phyloP scores from a whole-genome alignment of 495 filamentous ascomycete genomes.

The Penicillium dipodomyicola region DNA sequence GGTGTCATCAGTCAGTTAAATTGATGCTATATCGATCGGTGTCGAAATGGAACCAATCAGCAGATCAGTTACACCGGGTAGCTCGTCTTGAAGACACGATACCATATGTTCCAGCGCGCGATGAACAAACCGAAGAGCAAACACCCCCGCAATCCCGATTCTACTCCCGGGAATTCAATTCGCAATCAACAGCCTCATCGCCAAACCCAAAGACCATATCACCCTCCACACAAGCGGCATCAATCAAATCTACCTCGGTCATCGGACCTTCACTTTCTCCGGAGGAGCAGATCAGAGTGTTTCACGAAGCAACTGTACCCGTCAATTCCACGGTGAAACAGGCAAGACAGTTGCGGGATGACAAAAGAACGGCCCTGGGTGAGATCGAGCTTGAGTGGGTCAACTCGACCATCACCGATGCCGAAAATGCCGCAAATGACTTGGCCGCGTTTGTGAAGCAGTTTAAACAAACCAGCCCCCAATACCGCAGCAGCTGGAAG shows the following conservation, averaged over 20 bases:
- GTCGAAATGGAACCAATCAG: constrained; percentile 4
- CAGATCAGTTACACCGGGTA: constrained; percentile 4
- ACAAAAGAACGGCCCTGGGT: not conserved
- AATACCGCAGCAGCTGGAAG: not conserved
- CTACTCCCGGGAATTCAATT: not conserved
- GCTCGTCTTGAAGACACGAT: not conserved
- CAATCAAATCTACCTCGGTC: not conserved
- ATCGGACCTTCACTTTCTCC: not conserved
- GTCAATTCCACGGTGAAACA: not conserved
- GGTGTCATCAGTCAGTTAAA: constrained; percentile 4
- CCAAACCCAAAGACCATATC: not conserved
- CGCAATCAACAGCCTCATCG: not conserved
- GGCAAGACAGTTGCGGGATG: not conserved
- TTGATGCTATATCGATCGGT: constrained; percentile 1
- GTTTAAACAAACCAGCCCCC: not conserved
- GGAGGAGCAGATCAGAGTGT: not conserved
- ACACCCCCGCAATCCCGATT: not conserved
- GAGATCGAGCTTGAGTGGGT: constrained; percentile 13
- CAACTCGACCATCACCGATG: constrained; percentile 2
- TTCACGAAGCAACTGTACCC: not conserved
- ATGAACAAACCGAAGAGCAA: not conserved
- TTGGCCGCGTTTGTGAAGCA: not conserved
- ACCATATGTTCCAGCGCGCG: not conserved
- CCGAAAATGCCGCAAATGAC: not conserved
- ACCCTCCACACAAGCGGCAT: not conserved